These are phyloP conservation scores for Colletotrichum cordylinicola DNA, from an alignment of 2,329 filamentous ascomycete genomes.

Conservation along the genomic window DNA sequence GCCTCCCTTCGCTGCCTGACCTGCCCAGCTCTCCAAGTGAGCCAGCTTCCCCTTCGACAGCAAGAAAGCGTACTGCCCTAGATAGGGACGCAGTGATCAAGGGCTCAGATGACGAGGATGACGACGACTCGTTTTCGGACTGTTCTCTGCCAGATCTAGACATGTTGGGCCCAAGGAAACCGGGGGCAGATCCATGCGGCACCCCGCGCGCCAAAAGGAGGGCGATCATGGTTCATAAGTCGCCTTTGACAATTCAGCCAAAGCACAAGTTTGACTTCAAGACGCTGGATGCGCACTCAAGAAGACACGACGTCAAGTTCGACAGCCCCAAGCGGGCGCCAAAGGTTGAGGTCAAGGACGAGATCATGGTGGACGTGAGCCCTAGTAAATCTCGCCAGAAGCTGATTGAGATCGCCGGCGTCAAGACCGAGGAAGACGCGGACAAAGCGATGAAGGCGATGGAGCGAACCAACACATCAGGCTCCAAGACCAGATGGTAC, in stretches of 20 bases:
- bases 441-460: slow-evolving; percentile 54
- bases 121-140: slow-evolving; percentile 54
- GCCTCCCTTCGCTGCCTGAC: slow-evolving; percentile 1
- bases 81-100: slow-evolving; percentile 65
- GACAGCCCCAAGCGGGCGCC: slow-evolving; percentile 55
- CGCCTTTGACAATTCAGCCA: slow-evolving; percentile 55
- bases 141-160: slow-evolving; percentile 62
- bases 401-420: slow-evolving; percentile 25
- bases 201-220: slow-evolving; percentile 56
- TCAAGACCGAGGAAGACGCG: slow-evolving; percentile 45
- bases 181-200: slow-evolving; percentile 30
- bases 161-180: slow-evolving; percentile 6
- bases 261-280: slow-evolving; percentile 71
- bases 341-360: slow-evolving; percentile 36
- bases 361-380: slow-evolving; percentile 23
- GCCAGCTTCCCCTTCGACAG: slow-evolving; percentile 30
- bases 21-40: slow-evolving; percentile 23
- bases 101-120: slow-evolving; percentile 76
- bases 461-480: slow-evolving; percentile 49
- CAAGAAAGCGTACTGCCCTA: slow-evolving; percentile 21
- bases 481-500: slow-evolving; percentile 46
- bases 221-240: slow-evolving; percentile 43
- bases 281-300: slow-evolving; percentile 63
- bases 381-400: slow-evolving; percentile 19
- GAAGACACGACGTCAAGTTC: slow-evolving; percentile 63